Base-by-base conservation (phyloP, 345 rosid species). In the Pseudoturritis turrita region DNA sequence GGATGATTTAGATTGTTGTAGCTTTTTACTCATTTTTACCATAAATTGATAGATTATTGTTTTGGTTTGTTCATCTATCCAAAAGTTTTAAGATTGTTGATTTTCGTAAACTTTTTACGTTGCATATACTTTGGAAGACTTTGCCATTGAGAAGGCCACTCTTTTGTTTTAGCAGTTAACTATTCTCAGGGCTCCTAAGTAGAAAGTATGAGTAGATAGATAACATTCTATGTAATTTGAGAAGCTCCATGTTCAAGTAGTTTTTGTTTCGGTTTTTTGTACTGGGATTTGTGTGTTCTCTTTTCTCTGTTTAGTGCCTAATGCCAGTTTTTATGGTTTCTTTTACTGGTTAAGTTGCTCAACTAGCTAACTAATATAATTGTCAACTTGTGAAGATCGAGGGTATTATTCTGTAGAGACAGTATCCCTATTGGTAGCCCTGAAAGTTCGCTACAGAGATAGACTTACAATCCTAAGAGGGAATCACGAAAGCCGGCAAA, bases 391-490 rank as follows among this genome's bases (percentile, higher is more conserved):
- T 84, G 96, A 89, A 92, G 98, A 90, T 86, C 92, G 98, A 62
- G 98, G 96, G 10, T 92, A 92, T 71, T 92, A 92, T 77, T 92
- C 98, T 0, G 96, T 92, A 67, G 96, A 92, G 86, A 92, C 98
- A 23, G 96, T 90, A 45, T 83, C 96, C 26, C 96, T 92, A 52
- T 82, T 92, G 82, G 98, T 92, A 75, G 96, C 98, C 2, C 72
- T 92, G 74, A 92, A 92, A 86, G 96, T 90, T 39, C 96, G 98
- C 3, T 92, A 88, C 74, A 82, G 96, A 82, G 98, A 92, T 81
- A 90, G 98, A 82, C 82, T 92, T 77, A 92, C 98, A 11, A 90
- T 92, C 53, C 79, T 92, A 1, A 87, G 96, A 88, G 98, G 96
- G 64, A 92, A 92, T 68, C 98, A 92, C 19, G 98, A 92, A 83